phyloP scores from a whole-genome alignment of 306 rosid species.

The Trichosanthes cucumerina region DNA sequence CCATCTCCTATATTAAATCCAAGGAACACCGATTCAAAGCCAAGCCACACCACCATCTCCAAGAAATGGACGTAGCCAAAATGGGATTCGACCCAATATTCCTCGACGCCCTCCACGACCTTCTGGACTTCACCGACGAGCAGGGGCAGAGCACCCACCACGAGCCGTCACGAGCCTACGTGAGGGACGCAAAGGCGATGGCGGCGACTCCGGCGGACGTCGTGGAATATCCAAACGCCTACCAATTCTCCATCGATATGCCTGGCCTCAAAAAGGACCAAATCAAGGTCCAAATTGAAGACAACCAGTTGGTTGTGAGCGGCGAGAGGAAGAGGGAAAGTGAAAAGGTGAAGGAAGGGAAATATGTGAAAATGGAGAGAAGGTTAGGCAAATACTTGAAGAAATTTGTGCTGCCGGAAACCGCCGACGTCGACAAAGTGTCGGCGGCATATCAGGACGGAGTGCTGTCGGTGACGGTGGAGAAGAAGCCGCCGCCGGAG shows the following conservation, averaged over 20 bases:
- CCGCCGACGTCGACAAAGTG: slow-evolving; percentile 26
- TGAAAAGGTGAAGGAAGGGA: slow-evolving; percentile 20
- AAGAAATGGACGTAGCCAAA: slow-evolving; percentile 18
- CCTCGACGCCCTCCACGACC: slow-evolving; percentile 31
- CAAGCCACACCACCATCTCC: neutral
- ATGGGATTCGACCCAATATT: slow-evolving; percentile 23
- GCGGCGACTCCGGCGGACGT: slow-evolving; percentile 25
- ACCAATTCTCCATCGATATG: slow-evolving; percentile 24
- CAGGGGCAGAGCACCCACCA: slow-evolving; percentile 15
- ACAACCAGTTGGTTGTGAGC: slow-evolving; percentile 21
- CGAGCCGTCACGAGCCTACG: slow-evolving; percentile 23
- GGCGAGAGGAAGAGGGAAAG: slow-evolving; percentile 39
- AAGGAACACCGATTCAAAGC: neutral
- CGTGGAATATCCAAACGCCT: slow-evolving; percentile 21
- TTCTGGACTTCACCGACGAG: slow-evolving; percentile 31
- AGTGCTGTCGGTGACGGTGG: slow-evolving; percentile 24
- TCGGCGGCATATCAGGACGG: slow-evolving; percentile 28
- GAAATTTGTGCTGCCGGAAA: slow-evolving; percentile 36
- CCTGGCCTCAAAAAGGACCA: slow-evolving; percentile 15
- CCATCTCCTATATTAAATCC: neutral
- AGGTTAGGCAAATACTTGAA: slow-evolving; percentile 38
- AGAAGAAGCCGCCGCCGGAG: slow-evolving; percentile 35
- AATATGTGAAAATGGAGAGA: slow-evolving; percentile 43
- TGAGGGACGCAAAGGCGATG: slow-evolving; percentile 33
- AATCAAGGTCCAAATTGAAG: neutral